Base-by-base conservation (phyloP, 139 green algal species). In the Ettlia oleoabundans region DNA sequence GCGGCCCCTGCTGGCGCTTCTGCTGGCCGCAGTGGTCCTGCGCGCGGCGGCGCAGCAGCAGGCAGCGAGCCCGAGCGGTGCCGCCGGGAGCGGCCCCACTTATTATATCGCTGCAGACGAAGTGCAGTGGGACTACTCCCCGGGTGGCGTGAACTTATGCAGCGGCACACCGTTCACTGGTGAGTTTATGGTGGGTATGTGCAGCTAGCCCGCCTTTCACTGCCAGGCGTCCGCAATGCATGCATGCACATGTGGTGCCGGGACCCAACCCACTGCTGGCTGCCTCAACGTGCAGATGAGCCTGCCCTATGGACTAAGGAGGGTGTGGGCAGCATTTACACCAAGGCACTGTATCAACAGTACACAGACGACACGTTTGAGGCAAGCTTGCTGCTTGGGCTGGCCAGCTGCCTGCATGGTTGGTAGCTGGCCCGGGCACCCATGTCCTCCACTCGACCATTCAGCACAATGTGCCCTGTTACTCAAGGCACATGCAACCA, bases 321-420 rank as follows among this genome's bases (percentile, higher is more conserved):
- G 52, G 75, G 75, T 32, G 40, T 92, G 26, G 89, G 82, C 33
- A 47, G 51, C 47, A 80, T 62, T 24, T 86, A 84, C 42, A 62
- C 42, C 28, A 92, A 92, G 83, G 85, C 78, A 18, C 66, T 86
- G 42, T 92, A 90, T 52, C 53, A 79, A 26, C 67, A 79, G 47
- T 92, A 91, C 79, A 89, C 80, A 8, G 87, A 92, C 33, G 79
- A 30, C 18, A 83, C 35, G 38, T 89, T 89, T 69, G 6, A 41
- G 74, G 74, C 38, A 28, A n/a, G 69, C 38, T 38, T 18, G 21
- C 37, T 8, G 2, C 13, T 7, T 1, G 37, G 66, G 47, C 47
- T 58, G 47, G 47, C 58, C 13, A 67, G 58, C 13, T 67, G 58
- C 58, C 58, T 7, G 7, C 22, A 15, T 32, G 58, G 15, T 61